Evolutionary conservation across 2,329 filamentous ascomycete species (phyloP).

Genomic region (Rutstroemia sydowiana): DNA sequence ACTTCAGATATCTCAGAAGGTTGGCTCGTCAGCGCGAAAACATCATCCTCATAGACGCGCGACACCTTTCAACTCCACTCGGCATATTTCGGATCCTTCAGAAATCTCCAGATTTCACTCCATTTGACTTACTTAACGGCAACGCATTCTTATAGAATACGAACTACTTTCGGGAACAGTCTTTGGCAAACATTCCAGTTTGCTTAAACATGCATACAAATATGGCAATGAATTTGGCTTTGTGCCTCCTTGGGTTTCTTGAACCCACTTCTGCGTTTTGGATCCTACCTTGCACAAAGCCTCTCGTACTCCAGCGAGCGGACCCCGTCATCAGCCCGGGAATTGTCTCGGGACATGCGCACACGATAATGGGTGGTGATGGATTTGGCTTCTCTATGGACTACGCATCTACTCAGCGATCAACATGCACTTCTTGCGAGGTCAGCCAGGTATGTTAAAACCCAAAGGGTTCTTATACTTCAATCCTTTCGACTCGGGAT

Average conservation of each 20-base stretch:
- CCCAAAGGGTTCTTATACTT: not conserved
- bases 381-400: conserved; percentile 49
- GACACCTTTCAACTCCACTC: too few relatives aligned
- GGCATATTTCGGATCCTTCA: too few relatives aligned
- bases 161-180: not conserved
- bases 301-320: conserved; percentile 41
- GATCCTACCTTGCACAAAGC: conserved; percentile 34
- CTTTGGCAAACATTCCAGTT: not conserved
- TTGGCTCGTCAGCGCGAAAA: too few relatives aligned
- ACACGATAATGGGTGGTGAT: conserved; percentile 56
- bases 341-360: conserved; percentile 46
- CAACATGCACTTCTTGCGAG: conserved; percentile 56
- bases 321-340: conserved; percentile 55
- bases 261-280: conserved; percentile 36
- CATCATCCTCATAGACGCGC: too few relatives aligned
- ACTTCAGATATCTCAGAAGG: too few relatives aligned
- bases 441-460: conserved; percentile 38
- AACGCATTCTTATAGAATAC: not conserved
- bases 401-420: conserved; percentile 43
- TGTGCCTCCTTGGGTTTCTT: conserved; percentile 1
- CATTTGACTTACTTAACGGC: too few relatives aligned
- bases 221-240: not conserved
- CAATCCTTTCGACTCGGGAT: too few relatives aligned
- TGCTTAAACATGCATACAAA: not conserved
- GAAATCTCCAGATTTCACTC: too few relatives aligned